Base-by-base conservation (phyloP, 75 land plant genomes). In the Pinus tabuliformis region DNA sequence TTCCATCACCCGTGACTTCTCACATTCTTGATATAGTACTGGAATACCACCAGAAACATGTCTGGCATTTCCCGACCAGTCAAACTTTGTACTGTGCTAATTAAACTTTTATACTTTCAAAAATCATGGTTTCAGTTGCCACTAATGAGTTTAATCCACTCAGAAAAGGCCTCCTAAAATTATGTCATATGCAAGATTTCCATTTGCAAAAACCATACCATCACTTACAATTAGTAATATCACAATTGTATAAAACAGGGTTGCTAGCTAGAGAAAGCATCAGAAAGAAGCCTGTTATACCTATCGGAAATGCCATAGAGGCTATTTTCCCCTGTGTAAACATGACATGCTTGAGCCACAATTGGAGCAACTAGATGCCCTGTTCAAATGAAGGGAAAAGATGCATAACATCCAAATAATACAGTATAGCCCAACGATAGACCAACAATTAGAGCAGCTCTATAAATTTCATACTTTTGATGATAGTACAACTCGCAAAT, bases 361-460 rank as follows among this genome's bases (percentile, higher is more conserved):
- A 26, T 26, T 26, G 26, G 26, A 26, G 26, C 26, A 26, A 26
- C 26, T 26, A 26, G 26, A 26, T 26, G 26, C 26, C 99, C 99
- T 81, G 97, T 93, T 75, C 97, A 80, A 70, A 90, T 76, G 74
- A 85, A 92, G 26, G 92, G 85, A 83, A 94, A 94, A 21, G 93
- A 80, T 8, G 99, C 98, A 85, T 94, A 97, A 81, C 92, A 92
- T 15, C 99, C 99, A 86, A 97, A 97, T 57, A 94, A 68, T 62
- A 92, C 83, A 36, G 99, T 97, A 76, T 97, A 97, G 13, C 93
- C 91, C 58, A 97, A 87, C 78, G 92, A 93, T 15, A 90, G 66
- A 81, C 89, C 99, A 26, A 26, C 26, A 26, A 26, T 26, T 26
- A 26, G 26, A 26, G 26, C 26, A 26, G 26, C 26, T 26, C 26